Evolutionary conservation across 768 basidiomycete genomes (phyloP), one percentile per base, ranked within the genome.

Genomic region (Lentinula lateritia): DNA sequence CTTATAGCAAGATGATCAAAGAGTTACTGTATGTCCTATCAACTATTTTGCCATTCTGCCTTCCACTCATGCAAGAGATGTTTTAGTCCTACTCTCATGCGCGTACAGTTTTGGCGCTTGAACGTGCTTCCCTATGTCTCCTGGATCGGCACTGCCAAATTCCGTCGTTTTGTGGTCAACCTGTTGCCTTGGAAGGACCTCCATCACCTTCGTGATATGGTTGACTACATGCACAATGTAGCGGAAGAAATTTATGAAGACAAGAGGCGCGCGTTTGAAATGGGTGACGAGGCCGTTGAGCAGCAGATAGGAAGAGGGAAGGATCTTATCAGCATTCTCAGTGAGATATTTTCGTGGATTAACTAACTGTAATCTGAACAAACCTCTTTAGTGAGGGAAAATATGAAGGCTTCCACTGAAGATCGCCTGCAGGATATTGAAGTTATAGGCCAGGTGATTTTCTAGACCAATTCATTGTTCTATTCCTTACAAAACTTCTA

Each of bases 261-360:
- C 34, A 75, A 76, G 67, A 71, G 69, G 53, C 50, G 28, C 18
- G 72, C 72, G 2, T 50, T 74, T 13, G 56, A 45, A 20, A 36
- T 57, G 54, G 72, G 73, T 3, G 70, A 73, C 13, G 66, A 71
- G 34, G 65, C 66, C 1, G 66, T 68, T n/a, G 16, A 62, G 23
- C 63, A 66, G 18, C 71, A 72, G 41, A 58, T 74, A 38, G 72
- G 70, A 0, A 67, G 69, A 50, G 73, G 76, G n/a, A 75, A 71
- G 38, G 74, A 77, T 58, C 71, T 77, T 42, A 69, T 75, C 64
- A 75, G 74, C 61, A 70, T 73, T 32, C 65, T 76, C 20, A 65
- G 75, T 76, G 20, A 61, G 50, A 20, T 35, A 2, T 7, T 18
- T 15, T 20, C 36, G 6, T 34, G 32, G 12, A 5, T 35, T 23